These are phyloP conservation scores for Alternaria novae-zelandiae DNA, from an alignment of 2,329 filamentous ascomycete genomes.

Conservation along the genomic window DNA sequence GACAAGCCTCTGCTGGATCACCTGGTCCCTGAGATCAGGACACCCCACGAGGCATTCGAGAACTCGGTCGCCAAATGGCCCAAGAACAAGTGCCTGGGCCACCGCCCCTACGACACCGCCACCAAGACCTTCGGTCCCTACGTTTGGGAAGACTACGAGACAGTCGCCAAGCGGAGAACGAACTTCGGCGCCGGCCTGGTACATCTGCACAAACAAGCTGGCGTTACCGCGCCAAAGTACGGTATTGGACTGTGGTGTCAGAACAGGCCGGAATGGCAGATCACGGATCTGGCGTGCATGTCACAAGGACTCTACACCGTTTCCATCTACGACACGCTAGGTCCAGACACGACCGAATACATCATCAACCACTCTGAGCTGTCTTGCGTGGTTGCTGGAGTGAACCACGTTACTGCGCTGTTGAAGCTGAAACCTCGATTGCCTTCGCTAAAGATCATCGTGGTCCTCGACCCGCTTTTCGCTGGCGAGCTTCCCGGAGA, in stretches of 20 bases:
- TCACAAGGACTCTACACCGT: slow-evolving; percentile 89
- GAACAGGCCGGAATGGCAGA: slow-evolving; percentile 88
- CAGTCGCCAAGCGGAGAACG: slow-evolving; percentile 78
- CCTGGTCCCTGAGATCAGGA: slow-evolving; percentile 69
- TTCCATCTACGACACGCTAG: slow-evolving; percentile 94
- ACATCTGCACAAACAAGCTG: slow-evolving; percentile 76
- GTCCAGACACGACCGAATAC: slow-evolving; percentile 88
- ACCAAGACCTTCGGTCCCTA: slow-evolving; percentile 79
- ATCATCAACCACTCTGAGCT: slow-evolving; percentile 92
- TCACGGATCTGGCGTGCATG: slow-evolving; percentile 83
- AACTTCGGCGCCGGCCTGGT: slow-evolving; percentile 87
- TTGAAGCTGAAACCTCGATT: slow-evolving; percentile 80
- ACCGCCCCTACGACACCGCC: slow-evolving; percentile 76
- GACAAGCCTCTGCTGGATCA: slow-evolving; percentile 63
- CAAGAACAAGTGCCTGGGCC: slow-evolving; percentile 77
- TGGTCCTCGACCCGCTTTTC: slow-evolving; percentile 84
- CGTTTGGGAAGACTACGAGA: slow-evolving; percentile 81
- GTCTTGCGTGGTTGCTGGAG: slow-evolving; percentile 74
- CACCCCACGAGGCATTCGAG: slow-evolving; percentile 84
- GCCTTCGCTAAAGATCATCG: slow-evolving; percentile 83
- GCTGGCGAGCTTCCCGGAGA: slow-evolving; percentile 76
- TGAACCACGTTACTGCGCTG: slow-evolving; percentile 81
- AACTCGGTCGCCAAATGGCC: slow-evolving; percentile 64
- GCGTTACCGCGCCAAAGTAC: slow-evolving; percentile 69
- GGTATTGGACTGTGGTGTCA: slow-evolving; percentile 85